Evolutionary conservation across 2,329 filamentous ascomycete genomes (phyloP), one percentile per base, ranked within the genome.

Genomic region (Huntiella bhutanensis): DNA sequence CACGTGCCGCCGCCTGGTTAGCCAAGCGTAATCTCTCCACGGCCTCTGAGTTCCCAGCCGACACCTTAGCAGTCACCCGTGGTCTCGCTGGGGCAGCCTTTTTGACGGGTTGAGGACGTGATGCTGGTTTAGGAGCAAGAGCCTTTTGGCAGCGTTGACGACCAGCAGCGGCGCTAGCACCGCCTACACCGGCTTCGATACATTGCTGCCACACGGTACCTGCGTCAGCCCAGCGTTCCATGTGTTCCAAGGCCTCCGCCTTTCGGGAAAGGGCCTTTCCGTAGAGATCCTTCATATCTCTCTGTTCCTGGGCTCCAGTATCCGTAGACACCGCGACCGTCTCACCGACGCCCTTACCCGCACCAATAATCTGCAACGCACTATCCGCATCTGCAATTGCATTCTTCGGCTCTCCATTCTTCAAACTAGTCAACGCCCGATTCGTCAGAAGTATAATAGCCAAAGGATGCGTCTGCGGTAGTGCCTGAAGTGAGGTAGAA

Each of bases 251-350:
- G 1, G 86, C 91, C 62, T 98, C 91, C 1, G 91, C 91, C 65
- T 96, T 96, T 46, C 91, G 80, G 64, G 83, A 88, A 28, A 96
- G 65, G 0, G 88, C 88, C 61, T 96, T 98, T 45, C 85, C 87
- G 57, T 82, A 96, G 51, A 94, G 82, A 13, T 94, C 87, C 52
- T 76, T 81, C 83, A 98, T 93, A 41, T 88, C 80, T 53, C 92
- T 91, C 15, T 66, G 65, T 47, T 79, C 70, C 33, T 77, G 71
- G 19, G 75, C 70, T 36, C 64, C 63, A n/a, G 66, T 64, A 47
- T 71, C 71, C 4, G 66, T 64, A 16, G 68, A 70, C 17, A 68
- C 70, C 0, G 94, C 66, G 38, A 98, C 84, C 5, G 66, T 73
- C 62, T 98, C 91, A 13, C 76, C 77, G 53, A 86, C 79, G 3